A percentile compares a stretch with the other conserved stretches of the same genome.
Conservation (phyloP, 2,329 filamentous ascomycete genomes). For the Aaosphaeria pasadenensis region DNA sequence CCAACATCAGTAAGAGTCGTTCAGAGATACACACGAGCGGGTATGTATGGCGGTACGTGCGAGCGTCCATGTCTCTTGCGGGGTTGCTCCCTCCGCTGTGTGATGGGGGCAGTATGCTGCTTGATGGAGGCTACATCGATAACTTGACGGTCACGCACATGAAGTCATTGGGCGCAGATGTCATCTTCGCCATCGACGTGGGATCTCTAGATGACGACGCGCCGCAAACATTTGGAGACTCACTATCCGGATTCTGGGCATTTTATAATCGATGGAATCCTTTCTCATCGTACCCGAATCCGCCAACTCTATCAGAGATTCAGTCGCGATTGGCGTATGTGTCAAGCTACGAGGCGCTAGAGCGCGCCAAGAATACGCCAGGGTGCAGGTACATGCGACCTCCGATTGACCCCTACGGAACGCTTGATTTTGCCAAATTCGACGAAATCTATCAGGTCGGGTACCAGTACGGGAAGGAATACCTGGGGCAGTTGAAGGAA, state of each 20-base stretch:
- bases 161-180: slow-evolving; percentile 88
- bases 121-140: slow-evolving; percentile 96
- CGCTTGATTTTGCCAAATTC: slow-evolving; percentile 94
- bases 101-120: slow-evolving; percentile 93
- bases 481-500: slow-evolving; percentile 70
- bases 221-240: slow-evolving; percentile 90
- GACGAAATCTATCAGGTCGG: slow-evolving; percentile 94
- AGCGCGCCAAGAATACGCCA: slow-evolving; percentile 84
- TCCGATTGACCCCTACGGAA: slow-evolving; percentile 89
- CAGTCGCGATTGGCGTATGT: slow-evolving; percentile 94
- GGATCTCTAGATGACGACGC: slow-evolving; percentile 88
- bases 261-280: slow-evolving; percentile 97
- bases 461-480: slow-evolving; percentile 80
- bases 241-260: slow-evolving; percentile 91
- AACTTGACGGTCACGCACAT: slow-evolving; percentile 96
- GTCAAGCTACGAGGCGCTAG: slow-evolving; percentile 87
- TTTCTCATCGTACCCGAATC: slow-evolving; percentile 83
- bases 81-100: slow-evolving; percentile 90
- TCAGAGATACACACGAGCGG: slow-evolving; percentile 92
- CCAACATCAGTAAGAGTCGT: slow-evolving; percentile 93
- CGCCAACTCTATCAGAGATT: slow-evolving; percentile 91
- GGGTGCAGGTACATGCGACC: slow-evolving; percentile 97
- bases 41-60: slow-evolving; percentile 95
- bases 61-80: slow-evolving; percentile 94
- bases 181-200: slow-evolving; percentile 95